Evolutionary conservation across 176 grass and related monocot genomes (phyloP), one percentile per base, ranked within the genome.

Genomic region (Raddia distichophylla): DNA sequence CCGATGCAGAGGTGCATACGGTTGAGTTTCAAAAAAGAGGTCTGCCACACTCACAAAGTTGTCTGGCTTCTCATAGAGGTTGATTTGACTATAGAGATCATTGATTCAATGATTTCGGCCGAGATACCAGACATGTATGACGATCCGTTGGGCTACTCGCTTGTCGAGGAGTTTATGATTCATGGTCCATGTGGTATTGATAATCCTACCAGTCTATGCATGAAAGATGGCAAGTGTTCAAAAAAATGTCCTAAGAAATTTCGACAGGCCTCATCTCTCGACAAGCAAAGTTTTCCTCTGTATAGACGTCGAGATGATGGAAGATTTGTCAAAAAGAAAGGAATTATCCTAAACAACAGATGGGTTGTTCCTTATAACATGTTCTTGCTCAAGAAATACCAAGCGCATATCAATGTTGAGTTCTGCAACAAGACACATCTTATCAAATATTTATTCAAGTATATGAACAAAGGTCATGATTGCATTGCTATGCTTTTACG

Each of bases 371-470:
- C 55, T 1, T 5, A 74, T 40, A 82, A 64, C 22, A 1, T 7
- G 2, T n/a, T 0, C 1, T 20, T 82, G 2, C 40, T 82, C 0
- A 47, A 62, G 3, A 63, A 73, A 5, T 82, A 64, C 2, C 10
- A 64, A 3, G 57, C 45, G 2, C 68, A 73, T 5, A 82, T 82
- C 0, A 73, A 82, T 42, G 42, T 82, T 4, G 68, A 82, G 19
- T 63, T 11, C 18, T 82, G 68, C 19, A 73, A 64, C 47, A 42
- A 82, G 18, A 49, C 18, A 0, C 5, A 69, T 12, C 45, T 57
- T 1, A 49, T 64, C 0, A 82, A 73, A 10, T 82, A 63, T 8
- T 6, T 82, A 3, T 82, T 82, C 13, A 71, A 73, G 5, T 82
- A 64, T 52, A 56, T 82, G 0, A 82, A 15, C 0, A 67, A 44